phyloP scores from a whole-genome alignment of 345 rosid species.

The Dimocarpus longan region DNA sequence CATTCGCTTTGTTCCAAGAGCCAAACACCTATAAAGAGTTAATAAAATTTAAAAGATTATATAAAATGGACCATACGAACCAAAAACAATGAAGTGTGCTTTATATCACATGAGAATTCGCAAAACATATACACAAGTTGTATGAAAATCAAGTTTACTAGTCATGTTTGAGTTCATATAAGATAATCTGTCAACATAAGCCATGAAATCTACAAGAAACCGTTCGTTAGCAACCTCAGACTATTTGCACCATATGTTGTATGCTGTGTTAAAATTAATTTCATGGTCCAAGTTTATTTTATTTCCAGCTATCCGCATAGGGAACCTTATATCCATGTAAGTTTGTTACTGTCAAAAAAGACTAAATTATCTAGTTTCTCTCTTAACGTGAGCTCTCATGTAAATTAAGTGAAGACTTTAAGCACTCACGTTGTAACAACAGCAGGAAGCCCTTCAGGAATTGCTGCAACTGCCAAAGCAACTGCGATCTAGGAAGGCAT shows the following conservation, averaged over 20 bases:
- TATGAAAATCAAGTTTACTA: not conserved
- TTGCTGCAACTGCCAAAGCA: slow-evolving; percentile 99
- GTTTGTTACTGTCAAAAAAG: not conserved
- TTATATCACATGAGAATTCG: not conserved
- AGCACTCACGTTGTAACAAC: slow-evolving; percentile 96
- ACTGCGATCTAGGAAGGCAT: slow-evolving; percentile 85
- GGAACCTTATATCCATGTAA: slow-evolving; percentile 10
- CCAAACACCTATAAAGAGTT: slow-evolving; percentile 75
- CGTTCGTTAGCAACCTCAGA: not conserved
- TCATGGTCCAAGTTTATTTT: not conserved
- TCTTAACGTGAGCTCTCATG: not conserved
- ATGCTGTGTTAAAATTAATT: not conserved
- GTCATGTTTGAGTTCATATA: not conserved
- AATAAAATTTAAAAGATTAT: not conserved
- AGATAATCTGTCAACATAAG: not conserved
- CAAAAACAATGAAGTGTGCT: slow-evolving; percentile 9
- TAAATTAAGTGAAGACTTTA: slow-evolving; percentile 16
- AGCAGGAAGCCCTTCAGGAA: slow-evolving; percentile 99
- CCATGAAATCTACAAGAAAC: not conserved
- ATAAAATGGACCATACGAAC: slow-evolving; percentile 16
- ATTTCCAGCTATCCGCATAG: not conserved
- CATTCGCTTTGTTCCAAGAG: slow-evolving; percentile 99
- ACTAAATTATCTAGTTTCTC: not conserved
- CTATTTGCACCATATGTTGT: not conserved
- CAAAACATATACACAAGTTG: not conserved